phyloP scores from a whole-genome alignment of 2,329 filamentous ascomycete genomes.

The Colletotrichum sp. region DNA sequence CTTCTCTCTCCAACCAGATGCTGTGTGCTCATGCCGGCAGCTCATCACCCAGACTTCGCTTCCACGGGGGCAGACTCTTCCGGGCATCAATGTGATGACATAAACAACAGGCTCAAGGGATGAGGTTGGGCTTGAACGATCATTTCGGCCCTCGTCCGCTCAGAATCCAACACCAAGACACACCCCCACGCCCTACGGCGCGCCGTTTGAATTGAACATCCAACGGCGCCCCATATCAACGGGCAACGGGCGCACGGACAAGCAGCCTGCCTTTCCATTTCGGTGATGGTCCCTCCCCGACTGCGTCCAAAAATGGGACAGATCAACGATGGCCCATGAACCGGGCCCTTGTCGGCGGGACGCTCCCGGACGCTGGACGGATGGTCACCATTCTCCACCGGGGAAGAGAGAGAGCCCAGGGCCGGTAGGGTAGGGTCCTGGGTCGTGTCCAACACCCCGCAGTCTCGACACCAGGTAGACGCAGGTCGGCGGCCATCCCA shows the following conservation, averaged over 20 bases:
- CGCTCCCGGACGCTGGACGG: not conserved
- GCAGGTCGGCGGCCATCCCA: not conserved
- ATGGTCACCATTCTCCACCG: not conserved
- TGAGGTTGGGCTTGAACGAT: not conserved
- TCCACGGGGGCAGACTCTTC: not conserved
- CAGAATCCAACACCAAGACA: not conserved
- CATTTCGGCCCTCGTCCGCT: not conserved
- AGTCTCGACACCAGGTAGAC: not conserved
- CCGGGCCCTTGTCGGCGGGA: slow-evolving; percentile 3
- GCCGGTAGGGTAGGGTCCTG: not conserved
- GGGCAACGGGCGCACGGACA: not conserved
- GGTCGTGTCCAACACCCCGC: not conserved
- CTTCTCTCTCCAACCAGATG: not conserved
- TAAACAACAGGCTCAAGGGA: not conserved
- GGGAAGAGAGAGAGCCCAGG: not conserved
- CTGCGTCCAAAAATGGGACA: not conserved
- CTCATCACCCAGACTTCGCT: not conserved
- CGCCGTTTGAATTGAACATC: not conserved
- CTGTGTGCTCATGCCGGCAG: not conserved
- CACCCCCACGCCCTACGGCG: not conserved
- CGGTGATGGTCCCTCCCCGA: not conserved
- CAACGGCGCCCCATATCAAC: not conserved
- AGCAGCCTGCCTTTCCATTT: not conserved
- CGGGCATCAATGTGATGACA: not conserved
- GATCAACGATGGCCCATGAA: not conserved